Evolutionary conservation across 495 filamentous ascomycete genomes (phyloP).

Genomic region (Xylaria scruposa): DNA sequence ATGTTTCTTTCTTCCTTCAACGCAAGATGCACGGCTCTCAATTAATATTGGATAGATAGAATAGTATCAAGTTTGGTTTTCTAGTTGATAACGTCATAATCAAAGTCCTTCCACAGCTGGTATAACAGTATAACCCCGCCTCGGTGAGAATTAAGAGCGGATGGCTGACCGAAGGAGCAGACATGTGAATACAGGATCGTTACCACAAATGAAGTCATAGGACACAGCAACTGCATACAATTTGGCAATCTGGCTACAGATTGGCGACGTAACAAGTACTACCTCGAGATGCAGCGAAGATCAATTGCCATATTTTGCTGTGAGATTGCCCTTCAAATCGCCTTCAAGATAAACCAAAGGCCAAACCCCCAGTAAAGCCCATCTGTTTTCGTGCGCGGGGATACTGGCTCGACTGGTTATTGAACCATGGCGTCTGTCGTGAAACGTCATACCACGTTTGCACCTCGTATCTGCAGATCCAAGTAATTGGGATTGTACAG

Average conservation of each 20-base stretch:
- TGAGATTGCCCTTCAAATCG: constrained; percentile 1
- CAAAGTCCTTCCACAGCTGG: neutral
- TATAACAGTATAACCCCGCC: neutral
- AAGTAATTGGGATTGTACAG: constrained; percentile 3
- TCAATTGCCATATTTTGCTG: neutral
- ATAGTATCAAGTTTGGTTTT: neutral
- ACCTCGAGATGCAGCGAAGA: constrained; percentile 16
- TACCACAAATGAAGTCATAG: constrained; percentile 21
- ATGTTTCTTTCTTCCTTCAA: neutral
- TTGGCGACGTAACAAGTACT: constrained; percentile 7
- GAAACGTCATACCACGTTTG: constrained; percentile 23
- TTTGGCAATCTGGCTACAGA: neutral
- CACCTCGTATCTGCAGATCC: constrained; percentile 22
- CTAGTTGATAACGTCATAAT: neutral
- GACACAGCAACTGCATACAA: neutral
- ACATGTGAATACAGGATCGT: neutral
- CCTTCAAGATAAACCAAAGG: neutral
- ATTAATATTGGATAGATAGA: neutral
- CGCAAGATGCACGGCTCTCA: neutral
- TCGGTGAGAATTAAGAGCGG: neutral
- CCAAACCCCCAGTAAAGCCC: neutral
- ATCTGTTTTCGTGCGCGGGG: neutral
- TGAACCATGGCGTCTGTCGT: neutral
- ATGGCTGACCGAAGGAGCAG: neutral
- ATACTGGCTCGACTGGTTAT: neutral